Conservation (phyloP, 83 land plant species). For the Picea engelmannii region DNA sequence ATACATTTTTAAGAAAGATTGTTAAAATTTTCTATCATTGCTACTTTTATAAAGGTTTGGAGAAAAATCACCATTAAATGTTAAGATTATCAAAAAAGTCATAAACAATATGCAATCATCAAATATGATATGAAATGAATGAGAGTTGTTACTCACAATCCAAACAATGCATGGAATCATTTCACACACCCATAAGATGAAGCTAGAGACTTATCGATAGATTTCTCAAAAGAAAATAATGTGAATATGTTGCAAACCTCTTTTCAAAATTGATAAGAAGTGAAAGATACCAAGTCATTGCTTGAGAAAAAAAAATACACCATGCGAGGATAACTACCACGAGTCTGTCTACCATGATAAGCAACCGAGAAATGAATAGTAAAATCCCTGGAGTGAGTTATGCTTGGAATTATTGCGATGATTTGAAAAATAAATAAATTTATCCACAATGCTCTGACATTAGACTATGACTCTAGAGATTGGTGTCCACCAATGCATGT, state of each 20-base stretch:
- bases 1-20: too few species aligned
- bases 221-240: background rate
- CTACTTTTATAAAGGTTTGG: too few species aligned
- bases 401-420: background rate
- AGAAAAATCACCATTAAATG: too few species aligned
- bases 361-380: background rate
- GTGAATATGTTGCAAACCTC: background rate
- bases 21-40: too few species aligned
- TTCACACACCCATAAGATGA: background rate
- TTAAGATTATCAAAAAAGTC: background rate
- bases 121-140: background rate
- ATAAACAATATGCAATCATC: background rate
- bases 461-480: too few species aligned
- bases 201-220: too few species aligned
- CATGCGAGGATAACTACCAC: background rate
- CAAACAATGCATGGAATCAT: background rate
- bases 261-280: conserved; percentile 4
- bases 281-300: conserved; percentile 3
- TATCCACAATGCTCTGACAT: too few species aligned
- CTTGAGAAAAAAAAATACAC: conserved; percentile 2
- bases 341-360: background rate
- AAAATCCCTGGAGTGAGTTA: background rate
- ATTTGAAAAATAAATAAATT: background rate
- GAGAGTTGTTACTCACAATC: background rate
- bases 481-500: too few species aligned